Base-by-base conservation (phyloP, 2,329 filamentous ascomycete genomes). In the Diaporthe vaccinii region DNA sequence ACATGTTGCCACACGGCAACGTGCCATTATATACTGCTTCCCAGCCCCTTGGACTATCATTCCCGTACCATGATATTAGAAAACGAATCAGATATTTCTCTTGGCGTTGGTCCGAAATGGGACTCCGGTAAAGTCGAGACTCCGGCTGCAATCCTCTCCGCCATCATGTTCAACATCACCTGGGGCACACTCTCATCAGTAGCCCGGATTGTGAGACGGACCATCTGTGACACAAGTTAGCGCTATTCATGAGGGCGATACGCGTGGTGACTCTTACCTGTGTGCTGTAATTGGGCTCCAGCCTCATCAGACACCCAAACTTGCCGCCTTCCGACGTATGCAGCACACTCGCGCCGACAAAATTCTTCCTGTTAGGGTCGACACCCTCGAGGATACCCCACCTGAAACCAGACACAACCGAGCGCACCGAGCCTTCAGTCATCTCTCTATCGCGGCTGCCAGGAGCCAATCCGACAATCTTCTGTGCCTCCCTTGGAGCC, bases 231-330 rank as follows among this genome's bases (percentile, higher is more conserved):
- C 10, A 76, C 72, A n/a, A 51, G 46, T 81, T 77, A 84, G 79
- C 73, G 75, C 34, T 41, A 36, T 58, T n/a, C 14, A 39, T 28
- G 15, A 36, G 17, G 41, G 57, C 34, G 55, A 17, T 17, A 6
- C 25, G 39, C 10, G 44, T 10, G 51, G 41, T 6, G 36, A 8
- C 31, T 17, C 93, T 86, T 89, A 98, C 97, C 91, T 95, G 94
- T 78, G 93, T 96, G 78, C 91, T 90, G 81, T 96, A 96, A 86
- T 99, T 99, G 76, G 97, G 97, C 88, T 99, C 97, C 85, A 99
- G 85, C 82, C 97, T 91, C 88, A 99, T 86, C 82, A 99, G 86
- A 86, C 97, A 98, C 44, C 97, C 97, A 86, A 95, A 97, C 87
- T 98, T 98, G 77, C 97, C 96, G 15, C 91, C 93, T 79, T 94